phyloP scores from a whole-genome alignment of 202 grass and related monocot genomes.

The Zizania palustris region DNA sequence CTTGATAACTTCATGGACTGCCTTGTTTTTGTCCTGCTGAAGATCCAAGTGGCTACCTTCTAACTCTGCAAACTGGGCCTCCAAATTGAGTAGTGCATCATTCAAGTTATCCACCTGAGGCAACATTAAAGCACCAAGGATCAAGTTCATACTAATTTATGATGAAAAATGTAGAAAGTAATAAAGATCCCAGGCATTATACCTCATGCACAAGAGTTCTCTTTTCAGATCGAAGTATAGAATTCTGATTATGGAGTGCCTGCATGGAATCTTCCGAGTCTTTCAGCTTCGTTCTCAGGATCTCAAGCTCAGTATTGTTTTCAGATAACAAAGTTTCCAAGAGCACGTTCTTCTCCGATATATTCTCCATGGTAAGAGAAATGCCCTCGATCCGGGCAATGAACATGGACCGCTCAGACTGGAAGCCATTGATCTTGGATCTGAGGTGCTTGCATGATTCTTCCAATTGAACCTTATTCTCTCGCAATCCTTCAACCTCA shows the following conservation, averaged over 20 bases:
- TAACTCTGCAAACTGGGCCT: conserved; percentile 63
- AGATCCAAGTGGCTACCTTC: conserved; percentile 66
- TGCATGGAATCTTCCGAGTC: conserved; percentile 58
- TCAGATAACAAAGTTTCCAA: conserved; percentile 81
- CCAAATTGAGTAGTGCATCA: conserved; percentile 60
- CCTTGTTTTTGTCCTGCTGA: conserved; percentile 64
- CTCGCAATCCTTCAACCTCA: conserved; percentile 62
- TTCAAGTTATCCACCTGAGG: conserved; percentile 70
- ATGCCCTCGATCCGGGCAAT: conserved; percentile 58
- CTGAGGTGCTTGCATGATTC: conserved; percentile 71
- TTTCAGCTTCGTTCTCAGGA: conserved; percentile 69
- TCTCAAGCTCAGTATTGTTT: conserved; percentile 66
- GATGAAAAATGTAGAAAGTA: conserved; percentile 21
- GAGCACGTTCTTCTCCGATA: conserved; percentile 65
- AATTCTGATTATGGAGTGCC: conserved; percentile 60
- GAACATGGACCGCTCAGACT: conserved; percentile 64
- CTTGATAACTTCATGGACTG: conserved; percentile 45
- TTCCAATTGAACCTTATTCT: conserved; percentile 63
- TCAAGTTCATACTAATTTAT: conserved; percentile 20
- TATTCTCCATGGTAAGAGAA: conserved; percentile 76
- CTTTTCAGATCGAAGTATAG: conserved; percentile 71
- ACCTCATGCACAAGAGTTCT: conserved; percentile 71
- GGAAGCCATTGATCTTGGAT: conserved; percentile 54
- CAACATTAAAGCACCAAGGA: conserved; percentile 26
- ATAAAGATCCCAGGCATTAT: conserved; percentile 33